A percentile compares a stretch with the other conserved stretches of the same genome.
These are phyloP conservation scores for Pichia sp. DNA, from an alignment of 1,139 yeast species.

Conservation along the genomic window DNA sequence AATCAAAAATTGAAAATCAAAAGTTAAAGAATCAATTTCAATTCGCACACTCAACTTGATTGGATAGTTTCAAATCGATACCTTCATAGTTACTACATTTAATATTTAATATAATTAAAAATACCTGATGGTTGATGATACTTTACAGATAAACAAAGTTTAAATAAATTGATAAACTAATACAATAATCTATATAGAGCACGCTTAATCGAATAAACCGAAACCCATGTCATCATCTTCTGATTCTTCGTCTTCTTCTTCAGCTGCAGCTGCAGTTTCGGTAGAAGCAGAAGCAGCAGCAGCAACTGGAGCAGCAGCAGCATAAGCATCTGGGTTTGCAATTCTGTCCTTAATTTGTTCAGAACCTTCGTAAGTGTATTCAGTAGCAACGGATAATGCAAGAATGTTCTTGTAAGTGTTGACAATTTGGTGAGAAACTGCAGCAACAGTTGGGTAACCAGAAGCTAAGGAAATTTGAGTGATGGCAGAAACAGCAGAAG, in stretches of 20 bases:
- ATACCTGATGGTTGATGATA: neutral
- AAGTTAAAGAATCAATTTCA: neutral
- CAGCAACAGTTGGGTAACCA: constrained; percentile 99
- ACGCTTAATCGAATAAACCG: constrained; percentile 93
- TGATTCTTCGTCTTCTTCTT: constrained; percentile 73
- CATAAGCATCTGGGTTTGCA: constrained; percentile 99
- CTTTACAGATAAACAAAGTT: constrained; percentile 1
- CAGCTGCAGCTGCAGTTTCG: constrained; percentile 61
- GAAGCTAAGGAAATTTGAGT: constrained; percentile 96
- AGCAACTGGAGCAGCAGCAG: constrained; percentile 90
- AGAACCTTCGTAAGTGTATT: constrained; percentile 98
- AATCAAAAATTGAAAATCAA: neutral
- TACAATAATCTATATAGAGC: constrained; percentile 4
- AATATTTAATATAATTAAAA: neutral
- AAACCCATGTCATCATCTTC: constrained; percentile 86
- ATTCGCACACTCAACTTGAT: neutral
- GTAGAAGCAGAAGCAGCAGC: constrained; percentile 56
- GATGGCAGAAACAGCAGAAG: constrained; percentile 86
- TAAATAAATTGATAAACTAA: neutral
- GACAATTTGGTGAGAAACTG: constrained; percentile 98
- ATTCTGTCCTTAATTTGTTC: constrained; percentile 98
- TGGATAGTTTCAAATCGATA: neutral
- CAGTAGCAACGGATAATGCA: constrained; percentile 97
- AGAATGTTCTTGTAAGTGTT: constrained; percentile 99
- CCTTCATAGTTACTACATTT: neutral